Evolutionary conservation across 805 yeast species (phyloP), one percentile per base, ranked within the genome.

Genomic region (Nakazawaea ernobii): DNA sequence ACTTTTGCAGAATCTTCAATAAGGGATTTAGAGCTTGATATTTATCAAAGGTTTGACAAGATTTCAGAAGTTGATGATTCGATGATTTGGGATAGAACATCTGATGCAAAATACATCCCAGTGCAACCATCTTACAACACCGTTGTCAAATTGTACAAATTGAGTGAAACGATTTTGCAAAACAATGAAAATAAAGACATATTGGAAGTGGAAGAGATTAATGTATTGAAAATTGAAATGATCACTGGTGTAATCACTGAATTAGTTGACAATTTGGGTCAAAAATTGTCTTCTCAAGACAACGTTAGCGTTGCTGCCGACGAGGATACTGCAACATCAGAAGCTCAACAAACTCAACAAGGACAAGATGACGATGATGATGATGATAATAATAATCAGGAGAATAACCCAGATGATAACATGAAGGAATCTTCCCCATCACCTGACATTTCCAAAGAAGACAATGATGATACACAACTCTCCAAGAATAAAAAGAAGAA

Each of bases 61-160:
- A 15, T 15, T 11, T 13, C 14, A 9, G 36, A 11, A 13, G 37
- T 15, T 10, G 30, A 29, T 14, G 46, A 43, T 8, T 7, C 28
- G 11, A 14, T 43, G 8, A 20, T 46, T 11, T 46, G 49, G 49
- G 49, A 46, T 24, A 29, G 35, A 27, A 10, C 13, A 2, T 1
- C 37, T 13, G 30, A 30, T 15, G 42, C 30, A 7, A 43, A 10
- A 20, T 24, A 24, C 6, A 38, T 47, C 7, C 50, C 46, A 14
- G 32, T 33, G 4, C 50, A 47, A 15, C 50, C 50, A 2, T 47
- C 50, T 1, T 47, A 37, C 33, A 32, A 32, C 6, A n/a, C 42
- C 6, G 29, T 27, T 15, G 24, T 42, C n/a, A 15, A 36, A 27
- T 33, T 47, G 35, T 47, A 33, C 27, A 15, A 39, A 17, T 24